Conservation (phyloP, 345 rosid genomes). For the Hibiscus trionum region DNA sequence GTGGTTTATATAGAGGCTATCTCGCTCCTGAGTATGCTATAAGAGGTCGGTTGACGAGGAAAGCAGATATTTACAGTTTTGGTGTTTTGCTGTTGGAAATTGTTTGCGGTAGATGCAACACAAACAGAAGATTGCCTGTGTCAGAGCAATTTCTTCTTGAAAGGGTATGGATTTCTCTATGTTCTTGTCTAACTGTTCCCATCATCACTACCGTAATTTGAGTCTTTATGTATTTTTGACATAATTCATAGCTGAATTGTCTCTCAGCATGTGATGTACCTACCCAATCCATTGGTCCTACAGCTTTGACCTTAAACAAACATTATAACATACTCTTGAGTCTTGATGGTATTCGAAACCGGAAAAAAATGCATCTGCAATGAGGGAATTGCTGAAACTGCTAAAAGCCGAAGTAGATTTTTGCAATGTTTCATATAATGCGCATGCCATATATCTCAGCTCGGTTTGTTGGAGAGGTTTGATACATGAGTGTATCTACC, state of each 20-base stretch:
- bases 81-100: constrained; percentile 68
- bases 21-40: constrained; percentile 73
- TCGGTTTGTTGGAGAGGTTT: background rate
- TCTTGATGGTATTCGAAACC: background rate
- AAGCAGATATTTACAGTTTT: constrained; percentile 67
- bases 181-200: background rate
- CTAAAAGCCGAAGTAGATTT: background rate
- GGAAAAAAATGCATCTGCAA: background rate
- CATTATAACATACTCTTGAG: background rate
- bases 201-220: background rate
- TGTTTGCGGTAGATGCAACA: constrained; percentile 53
- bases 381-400: background rate
- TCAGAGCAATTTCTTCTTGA: constrained; percentile 56
- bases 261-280: background rate
- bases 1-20: constrained; percentile 44
- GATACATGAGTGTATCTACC: too few relatives aligned
- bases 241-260: background rate
- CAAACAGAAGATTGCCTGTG: constrained; percentile 33
- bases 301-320: background rate
- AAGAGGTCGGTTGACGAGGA: constrained; percentile 60
- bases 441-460: background rate
- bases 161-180: constrained; percentile 32
- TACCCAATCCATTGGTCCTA: background rate
- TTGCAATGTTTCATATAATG: background rate
- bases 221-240: background rate